A percentile compares a stretch with the other conserved stretches of the same genome.
These are phyloP conservation scores for Miamiensis avidus DNA, from an alignment of 169 alveolate species.

Conservation along the genomic window DNA sequence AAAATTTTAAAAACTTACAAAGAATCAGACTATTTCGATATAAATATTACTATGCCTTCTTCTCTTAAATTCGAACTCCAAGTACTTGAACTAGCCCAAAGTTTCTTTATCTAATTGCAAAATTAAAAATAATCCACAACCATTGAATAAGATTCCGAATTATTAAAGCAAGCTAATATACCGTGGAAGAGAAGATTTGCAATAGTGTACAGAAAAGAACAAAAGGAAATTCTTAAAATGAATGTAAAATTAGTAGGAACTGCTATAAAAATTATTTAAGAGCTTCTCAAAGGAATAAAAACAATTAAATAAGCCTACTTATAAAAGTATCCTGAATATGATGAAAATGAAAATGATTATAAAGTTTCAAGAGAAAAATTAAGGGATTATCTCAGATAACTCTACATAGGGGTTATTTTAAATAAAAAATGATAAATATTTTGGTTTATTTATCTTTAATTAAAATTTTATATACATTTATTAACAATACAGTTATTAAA, in stretches of 20 bases:
- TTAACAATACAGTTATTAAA: no score
- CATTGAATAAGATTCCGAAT: slow-evolving; percentile 6
- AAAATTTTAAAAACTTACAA: background rate
- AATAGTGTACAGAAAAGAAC: slow-evolving; percentile 4
- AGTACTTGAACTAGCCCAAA: background rate
- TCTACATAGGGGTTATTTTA: background rate
- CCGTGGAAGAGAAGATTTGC: slow-evolving; percentile 4
- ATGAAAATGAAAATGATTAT: background rate
- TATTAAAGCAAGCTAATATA: background rate
- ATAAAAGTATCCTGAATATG: background rate
- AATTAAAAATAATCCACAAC: background rate
- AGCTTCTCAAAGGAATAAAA: no score
- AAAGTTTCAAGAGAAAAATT: background rate
- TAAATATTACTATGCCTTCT: slow-evolving; percentile 7
- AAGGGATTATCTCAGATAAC: background rate
- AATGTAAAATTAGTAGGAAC: no score
- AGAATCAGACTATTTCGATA: background rate
- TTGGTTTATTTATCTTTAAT: no score
- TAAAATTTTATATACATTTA: no score
- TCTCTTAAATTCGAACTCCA: background rate
- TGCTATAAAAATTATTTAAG: background rate
- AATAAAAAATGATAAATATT: no score
- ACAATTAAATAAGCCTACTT: background rate
- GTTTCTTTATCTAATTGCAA: background rate
- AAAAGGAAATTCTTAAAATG: slow-evolving; percentile 7